Conservation (phyloP, 495 filamentous ascomycete species). For the Podospora sp. region DNA sequence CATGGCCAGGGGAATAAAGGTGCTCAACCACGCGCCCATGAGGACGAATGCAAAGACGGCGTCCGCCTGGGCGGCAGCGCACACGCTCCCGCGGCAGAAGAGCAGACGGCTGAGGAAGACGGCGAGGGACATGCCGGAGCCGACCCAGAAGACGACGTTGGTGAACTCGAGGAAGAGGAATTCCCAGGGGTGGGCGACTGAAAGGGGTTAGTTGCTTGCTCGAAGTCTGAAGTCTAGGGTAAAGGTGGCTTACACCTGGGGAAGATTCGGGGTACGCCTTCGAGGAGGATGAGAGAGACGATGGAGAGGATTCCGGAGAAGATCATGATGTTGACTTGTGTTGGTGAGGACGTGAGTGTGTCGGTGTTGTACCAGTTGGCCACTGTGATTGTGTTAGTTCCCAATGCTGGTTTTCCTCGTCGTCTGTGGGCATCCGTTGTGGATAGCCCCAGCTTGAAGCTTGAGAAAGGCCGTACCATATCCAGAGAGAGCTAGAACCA, state of each 20-base stretch:
- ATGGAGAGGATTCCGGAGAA: constrained; percentile 67
- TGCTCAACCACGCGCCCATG: constrained; percentile 48
- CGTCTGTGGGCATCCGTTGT: neutral
- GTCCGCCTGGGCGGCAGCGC: constrained; percentile 50
- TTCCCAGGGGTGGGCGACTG: constrained; percentile 58
- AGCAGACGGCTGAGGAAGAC: constrained; percentile 61
- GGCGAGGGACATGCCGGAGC: constrained; percentile 72
- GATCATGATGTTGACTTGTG: constrained; percentile 72
- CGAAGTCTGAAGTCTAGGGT: neutral
- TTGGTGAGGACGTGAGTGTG: constrained; percentile 50
- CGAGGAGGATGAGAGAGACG: constrained; percentile 67
- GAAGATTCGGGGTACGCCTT: constrained; percentile 24
- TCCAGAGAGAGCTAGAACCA: constrained; percentile 67
- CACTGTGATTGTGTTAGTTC: constrained; percentile 39
- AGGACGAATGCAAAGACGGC: constrained; percentile 49
- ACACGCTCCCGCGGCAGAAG: constrained; percentile 56
- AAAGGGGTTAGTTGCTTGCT: constrained; percentile 27
- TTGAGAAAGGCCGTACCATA: constrained; percentile 59
- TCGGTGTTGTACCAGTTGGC: constrained; percentile 55
- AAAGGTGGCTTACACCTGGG: neutral
- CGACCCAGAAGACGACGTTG: constrained; percentile 82
- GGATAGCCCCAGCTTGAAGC: neutral
- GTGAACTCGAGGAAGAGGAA: constrained; percentile 62
- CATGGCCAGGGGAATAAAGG: constrained; percentile 37
- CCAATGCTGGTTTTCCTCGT: neutral